Evolutionary conservation across 768 basidiomycete species (phyloP), one percentile per base, ranked within the genome.

Genomic region (Kwoniella dejecticola): DNA sequence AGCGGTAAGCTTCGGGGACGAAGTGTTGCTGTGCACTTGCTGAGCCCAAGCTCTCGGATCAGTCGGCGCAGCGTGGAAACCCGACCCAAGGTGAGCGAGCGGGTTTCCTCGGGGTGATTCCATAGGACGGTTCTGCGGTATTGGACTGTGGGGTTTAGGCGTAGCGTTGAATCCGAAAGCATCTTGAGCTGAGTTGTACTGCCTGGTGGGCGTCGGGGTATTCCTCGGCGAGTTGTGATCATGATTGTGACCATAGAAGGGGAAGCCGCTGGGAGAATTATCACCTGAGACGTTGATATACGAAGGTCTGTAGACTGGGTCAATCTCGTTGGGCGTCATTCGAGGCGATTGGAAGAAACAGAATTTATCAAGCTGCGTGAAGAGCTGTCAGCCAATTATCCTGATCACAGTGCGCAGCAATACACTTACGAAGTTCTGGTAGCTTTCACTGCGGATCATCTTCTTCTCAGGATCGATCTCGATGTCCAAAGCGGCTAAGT

Each of bases 321-420:
- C 60, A 47, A 62, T 47, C 45, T 68, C 69, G 21, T 69, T 52
- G 1, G 74, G 69, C 2, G 75, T 71, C 60, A 67, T 66, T 11
- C 63, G 29, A 11, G 72, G 67, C 7, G 75, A 68, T 47, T 75
- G 74, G 70, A 76, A 79, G 64, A 79, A 79, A 62, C 77, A 79
- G 62, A 75, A 79, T 33, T 68, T 69, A 29, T 74, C 70, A 19
- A 78, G 64, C 77, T 78, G 56, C 13, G 10, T 19, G 26, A 7
- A 31, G 7, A 17, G 4, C 40, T 23, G 33, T 53, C 31, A 48
- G 42, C 31, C 12, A 38, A 45, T 21, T 11, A n/a, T 21, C 59
- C 12, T 23, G 2, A 42, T 17, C 8, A 42, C 11, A 50, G n/a
- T 12, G 24, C n/a, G 17, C 24, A 26, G 27, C n/a, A 8, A 17